A percentile compares a stretch with the other conserved stretches of the same genome.
Evolutionary conservation across 2,329 filamentous ascomycete genomes (phyloP).

Genomic region (Bretziella fagacearum): DNA sequence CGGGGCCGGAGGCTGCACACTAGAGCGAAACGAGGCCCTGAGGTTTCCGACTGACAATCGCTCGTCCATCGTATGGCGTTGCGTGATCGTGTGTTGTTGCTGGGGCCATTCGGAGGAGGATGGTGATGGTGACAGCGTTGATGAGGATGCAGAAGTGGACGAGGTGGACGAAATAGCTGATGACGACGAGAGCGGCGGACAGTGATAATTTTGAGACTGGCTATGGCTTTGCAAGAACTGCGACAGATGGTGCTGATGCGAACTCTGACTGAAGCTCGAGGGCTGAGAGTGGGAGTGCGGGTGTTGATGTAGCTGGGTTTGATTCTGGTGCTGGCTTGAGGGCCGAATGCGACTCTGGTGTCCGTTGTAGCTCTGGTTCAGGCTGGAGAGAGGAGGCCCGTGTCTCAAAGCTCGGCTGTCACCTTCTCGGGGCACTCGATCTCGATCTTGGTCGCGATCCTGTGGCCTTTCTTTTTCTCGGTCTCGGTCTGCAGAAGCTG

Average conservation of each 20-base stretch:
- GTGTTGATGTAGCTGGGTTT: background rate
- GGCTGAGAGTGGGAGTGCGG: constrained; percentile 1
- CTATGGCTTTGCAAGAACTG: constrained; percentile 3
- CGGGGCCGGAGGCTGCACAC: constrained; percentile 4
- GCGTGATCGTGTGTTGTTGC: constrained; percentile 1
- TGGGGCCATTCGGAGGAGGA: constrained; percentile 12
- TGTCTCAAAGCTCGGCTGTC: constrained; percentile 8
- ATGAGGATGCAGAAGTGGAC: constrained; percentile 5
- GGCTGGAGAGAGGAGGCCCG: constrained; percentile 12
- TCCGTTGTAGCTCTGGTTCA: constrained; percentile 7
- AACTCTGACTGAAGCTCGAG: constrained; percentile 2
- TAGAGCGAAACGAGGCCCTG: constrained; percentile 8
- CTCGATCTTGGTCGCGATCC: background rate
- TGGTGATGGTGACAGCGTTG: constrained; percentile 7
- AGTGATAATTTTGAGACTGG: constrained; percentile 1
- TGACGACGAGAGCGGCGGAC: constrained; percentile 1
- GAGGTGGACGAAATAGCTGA: constrained; percentile 8
- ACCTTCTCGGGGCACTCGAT: constrained; percentile 2
- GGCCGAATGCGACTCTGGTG: constrained; percentile 8
- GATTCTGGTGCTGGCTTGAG: constrained; percentile 9
- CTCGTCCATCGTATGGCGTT: constrained; percentile 14
- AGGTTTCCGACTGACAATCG: constrained; percentile 11
- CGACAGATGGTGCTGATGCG: constrained; percentile 3
- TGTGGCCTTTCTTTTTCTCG: background rate
- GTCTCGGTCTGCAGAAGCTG: background rate